Conservation (phyloP, 306 rosid genomes). For the Malus domestica region ASM211411v1 NC_041794.1:30129501-30130000, state of each 20-base stretch:
- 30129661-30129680: not conserved
- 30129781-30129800: not conserved
- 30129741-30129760: not conserved
- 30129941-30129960: constrained; percentile 52
- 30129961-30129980: constrained; percentile 46
- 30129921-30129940: constrained; percentile 44
- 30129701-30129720: not conserved
- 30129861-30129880: constrained; percentile 48
- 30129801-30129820: not conserved
- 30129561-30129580: not conserved
- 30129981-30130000: constrained; percentile 46
- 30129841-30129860: constrained; percentile 75
- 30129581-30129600: not conserved
- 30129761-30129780: not conserved
- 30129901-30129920: constrained; percentile 54
- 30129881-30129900: constrained; percentile 59
- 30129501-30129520: not conserved
- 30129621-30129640: not conserved
- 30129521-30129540: not conserved
- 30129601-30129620: not conserved
- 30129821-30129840: constrained; percentile 37
- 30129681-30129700: not conserved
- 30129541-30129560: not conserved
- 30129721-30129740: not conserved
- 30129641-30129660: not conserved